Evolutionary conservation across 1,284 basidiomycete genomes (phyloP).

Genomic region (Malassezia brasiliensis): DNA sequence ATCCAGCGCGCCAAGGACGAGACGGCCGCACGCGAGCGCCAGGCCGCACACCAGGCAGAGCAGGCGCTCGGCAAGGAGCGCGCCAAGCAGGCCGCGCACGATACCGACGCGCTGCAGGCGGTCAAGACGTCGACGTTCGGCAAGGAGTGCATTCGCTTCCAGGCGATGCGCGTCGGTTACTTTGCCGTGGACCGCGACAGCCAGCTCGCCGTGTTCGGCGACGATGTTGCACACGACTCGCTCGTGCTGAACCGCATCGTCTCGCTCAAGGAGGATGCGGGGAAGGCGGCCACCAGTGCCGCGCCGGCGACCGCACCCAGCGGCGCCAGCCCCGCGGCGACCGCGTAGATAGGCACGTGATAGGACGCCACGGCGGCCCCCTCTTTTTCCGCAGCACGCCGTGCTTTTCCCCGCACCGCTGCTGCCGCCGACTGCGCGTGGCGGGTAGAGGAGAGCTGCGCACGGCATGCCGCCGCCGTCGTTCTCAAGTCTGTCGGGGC

Average conservation of each 20-base stretch:
- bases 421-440: not conserved
- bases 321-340: no score
- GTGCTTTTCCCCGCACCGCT: no score
- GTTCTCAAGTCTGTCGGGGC: conserved; percentile 2
- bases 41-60: conserved; percentile 50
- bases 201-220: conserved; percentile 23
- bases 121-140: conserved; percentile 53
- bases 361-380: not conserved
- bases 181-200: conserved; percentile 74
- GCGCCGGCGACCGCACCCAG: no score
- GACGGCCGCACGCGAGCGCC: conserved; percentile 54
- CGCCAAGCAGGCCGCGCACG: not conserved
- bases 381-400: no score
- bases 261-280: conserved; percentile 85
- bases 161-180: conserved; percentile 89
- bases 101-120: not conserved
- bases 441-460: no score
- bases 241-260: conserved; percentile 88
- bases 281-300: conserved; percentile 53
- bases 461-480: conserved; percentile 16
- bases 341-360: not conserved
- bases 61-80: conserved; percentile 20
- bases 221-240: conserved; percentile 58
- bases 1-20: conserved; percentile 62
- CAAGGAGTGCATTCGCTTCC: conserved; percentile 88